These are phyloP conservation scores for Cornus controversa DNA, from an alignment of 148 eudicot genomes.

Conservation along the genomic window DNA sequence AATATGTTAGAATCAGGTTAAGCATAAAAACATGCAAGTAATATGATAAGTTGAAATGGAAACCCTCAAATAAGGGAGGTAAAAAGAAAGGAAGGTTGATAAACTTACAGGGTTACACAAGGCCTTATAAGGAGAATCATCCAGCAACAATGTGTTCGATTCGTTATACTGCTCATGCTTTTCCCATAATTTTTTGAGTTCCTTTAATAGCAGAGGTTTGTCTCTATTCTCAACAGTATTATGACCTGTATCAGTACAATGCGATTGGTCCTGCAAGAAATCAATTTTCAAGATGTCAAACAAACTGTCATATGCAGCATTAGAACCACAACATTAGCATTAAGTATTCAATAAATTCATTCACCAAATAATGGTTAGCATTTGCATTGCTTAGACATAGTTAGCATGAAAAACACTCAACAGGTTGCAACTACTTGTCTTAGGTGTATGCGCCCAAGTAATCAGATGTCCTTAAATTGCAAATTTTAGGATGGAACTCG, in stretches of 20 bases:
- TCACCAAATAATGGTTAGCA: neutral
- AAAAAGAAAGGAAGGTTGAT: neutral
- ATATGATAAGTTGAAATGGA: too few relatives aligned
- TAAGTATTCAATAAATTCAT: too few relatives aligned
- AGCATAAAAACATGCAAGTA: neutral
- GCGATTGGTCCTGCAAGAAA: constrained; percentile 64
- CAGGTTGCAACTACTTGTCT: too few relatives aligned
- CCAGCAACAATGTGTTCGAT: constrained; percentile 76
- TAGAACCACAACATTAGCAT: neutral
- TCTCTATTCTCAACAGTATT: constrained; percentile 48
- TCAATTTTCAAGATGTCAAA: constrained; percentile 6
- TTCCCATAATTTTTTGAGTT: constrained; percentile 71
- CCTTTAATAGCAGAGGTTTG: constrained; percentile 81
- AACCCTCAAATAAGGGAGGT: too few relatives aligned
- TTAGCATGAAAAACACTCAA: neutral
- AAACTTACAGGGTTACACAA: constrained; percentile 75
- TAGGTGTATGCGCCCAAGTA: too few relatives aligned
- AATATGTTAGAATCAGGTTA: constrained; percentile 6
- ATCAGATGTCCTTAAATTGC: too few relatives aligned
- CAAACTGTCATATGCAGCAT: too few relatives aligned
- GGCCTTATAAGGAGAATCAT: constrained; percentile 95
- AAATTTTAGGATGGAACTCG: too few relatives aligned
- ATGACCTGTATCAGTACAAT: constrained; percentile 70
- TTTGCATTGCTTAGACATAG: neutral
- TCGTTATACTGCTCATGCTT: constrained; percentile 50